A percentile compares a stretch with the other conserved stretches of the same genome.
phyloP scores from a whole-genome alignment of 192 early-diverging fungal species.

The Rhizoclosmatium globosum region DNA sequence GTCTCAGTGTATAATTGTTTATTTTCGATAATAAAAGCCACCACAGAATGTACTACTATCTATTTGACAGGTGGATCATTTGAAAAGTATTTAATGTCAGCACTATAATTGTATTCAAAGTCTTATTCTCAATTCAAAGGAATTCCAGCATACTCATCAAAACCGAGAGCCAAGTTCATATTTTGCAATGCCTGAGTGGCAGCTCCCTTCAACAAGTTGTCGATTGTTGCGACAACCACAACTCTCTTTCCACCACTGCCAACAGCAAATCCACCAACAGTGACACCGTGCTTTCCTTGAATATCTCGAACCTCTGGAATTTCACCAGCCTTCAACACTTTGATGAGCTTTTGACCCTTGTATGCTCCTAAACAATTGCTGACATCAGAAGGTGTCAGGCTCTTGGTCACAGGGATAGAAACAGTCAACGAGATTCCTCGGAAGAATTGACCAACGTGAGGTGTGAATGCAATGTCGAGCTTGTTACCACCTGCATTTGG shows the following conservation, averaged over 20 bases:
- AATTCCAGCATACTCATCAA: slow-evolving; percentile 93
- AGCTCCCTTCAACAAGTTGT: slow-evolving; percentile 98
- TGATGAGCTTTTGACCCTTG: slow-evolving; percentile 79
- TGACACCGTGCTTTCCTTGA: slow-evolving; percentile 86
- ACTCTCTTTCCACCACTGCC: slow-evolving; percentile 74
- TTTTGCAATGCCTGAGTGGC: slow-evolving; percentile 99
- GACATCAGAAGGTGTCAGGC: slow-evolving; percentile 77
- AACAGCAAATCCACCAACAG: slow-evolving; percentile 93
- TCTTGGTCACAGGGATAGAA: slow-evolving; percentile 82
- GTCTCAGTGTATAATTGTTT: too few relatives aligned
- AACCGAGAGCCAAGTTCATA: slow-evolving; percentile 90
- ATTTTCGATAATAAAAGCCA: too few relatives aligned
- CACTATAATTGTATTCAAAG: too few relatives aligned
- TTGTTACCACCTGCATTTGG: neutral
- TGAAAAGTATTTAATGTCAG: too few relatives aligned
- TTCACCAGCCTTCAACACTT: slow-evolving; percentile 70
- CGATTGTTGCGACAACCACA: slow-evolving; percentile 91
- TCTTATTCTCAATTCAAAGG: slow-evolving; percentile 45
- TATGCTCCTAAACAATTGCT: slow-evolving; percentile 80
- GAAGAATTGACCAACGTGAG: slow-evolving; percentile 92
- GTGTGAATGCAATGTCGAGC: slow-evolving; percentile 78
- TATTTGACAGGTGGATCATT: too few relatives aligned
- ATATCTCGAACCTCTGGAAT: slow-evolving; percentile 91
- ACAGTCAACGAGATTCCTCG: slow-evolving; percentile 94
- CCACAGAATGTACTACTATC: too few relatives aligned